phyloP scores from a whole-genome alignment of 1,284 basidiomycete species.

The Tremellales sp. region DNA sequence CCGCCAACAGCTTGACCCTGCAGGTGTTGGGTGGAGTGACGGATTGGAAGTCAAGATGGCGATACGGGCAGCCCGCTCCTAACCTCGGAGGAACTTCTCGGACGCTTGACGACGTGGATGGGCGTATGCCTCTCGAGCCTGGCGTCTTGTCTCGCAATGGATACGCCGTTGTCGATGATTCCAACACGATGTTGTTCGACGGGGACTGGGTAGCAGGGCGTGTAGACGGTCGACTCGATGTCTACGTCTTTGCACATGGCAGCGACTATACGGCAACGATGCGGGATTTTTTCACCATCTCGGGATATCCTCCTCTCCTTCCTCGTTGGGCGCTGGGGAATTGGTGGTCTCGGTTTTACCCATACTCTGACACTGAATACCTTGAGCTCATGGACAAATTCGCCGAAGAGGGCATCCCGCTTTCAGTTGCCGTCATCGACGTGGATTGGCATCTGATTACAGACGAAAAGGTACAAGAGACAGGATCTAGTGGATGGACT shows the following conservation, averaged over 20 bases:
- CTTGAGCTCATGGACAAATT: conserved; percentile 24
- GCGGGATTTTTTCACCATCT: conserved; percentile 15
- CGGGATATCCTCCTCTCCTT: conserved; percentile 17
- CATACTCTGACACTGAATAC: conserved; percentile 21
- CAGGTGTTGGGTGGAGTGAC: too few species aligned
- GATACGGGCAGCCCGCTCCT: conserved; percentile 1
- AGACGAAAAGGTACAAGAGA: conserved; percentile 17
- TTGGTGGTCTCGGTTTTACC: conserved; percentile 28
- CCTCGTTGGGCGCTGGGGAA: conserved; percentile 29
- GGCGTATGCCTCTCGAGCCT: conserved; percentile 15
- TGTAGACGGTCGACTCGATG: conserved; percentile 7
- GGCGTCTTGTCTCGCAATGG: conserved; percentile 22
- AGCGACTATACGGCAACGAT: conserved; percentile 19
- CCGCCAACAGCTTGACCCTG: conserved; percentile 13
- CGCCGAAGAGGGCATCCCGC: conserved; percentile 22
- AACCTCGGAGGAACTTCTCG: conserved; percentile 24
- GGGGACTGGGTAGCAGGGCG: conserved; percentile 20
- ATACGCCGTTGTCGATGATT: conserved; percentile 20
- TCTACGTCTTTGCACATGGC: conserved; percentile 27
- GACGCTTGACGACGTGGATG: conserved; percentile 23
- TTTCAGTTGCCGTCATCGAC: conserved; percentile 24
- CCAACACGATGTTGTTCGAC: conserved; percentile 19
- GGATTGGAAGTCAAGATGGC: not conserved
- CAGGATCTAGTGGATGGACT: conserved; percentile 28
- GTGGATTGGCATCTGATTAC: conserved; percentile 25